Percentiles rank a stretch among this genome's conserved stretches.
Evolutionary conservation across 768 basidiomycete genomes (phyloP).

Genomic region (Mrakia gelida): DNA sequence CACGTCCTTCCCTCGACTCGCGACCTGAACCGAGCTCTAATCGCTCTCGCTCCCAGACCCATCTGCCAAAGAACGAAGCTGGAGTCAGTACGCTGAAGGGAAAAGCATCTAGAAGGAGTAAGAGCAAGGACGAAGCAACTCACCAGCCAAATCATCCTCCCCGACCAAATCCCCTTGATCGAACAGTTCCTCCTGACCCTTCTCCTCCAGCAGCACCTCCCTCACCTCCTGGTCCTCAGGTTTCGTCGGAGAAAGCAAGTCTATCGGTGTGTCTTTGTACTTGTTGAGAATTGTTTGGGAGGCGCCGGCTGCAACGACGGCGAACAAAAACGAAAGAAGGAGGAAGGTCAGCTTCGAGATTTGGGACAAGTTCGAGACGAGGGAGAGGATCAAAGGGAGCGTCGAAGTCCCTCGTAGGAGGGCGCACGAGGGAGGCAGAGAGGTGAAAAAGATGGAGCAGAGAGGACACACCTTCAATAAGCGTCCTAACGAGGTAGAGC

Average conservation of each 20-base stretch:
- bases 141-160: conserved; percentile 21
- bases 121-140: neutral
- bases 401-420: too few species aligned
- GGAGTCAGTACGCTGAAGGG: neutral
- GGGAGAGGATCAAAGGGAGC: neutral
- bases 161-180: conserved; percentile 21
- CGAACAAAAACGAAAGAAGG: neutral
- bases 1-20: too few species aligned
- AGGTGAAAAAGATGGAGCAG: too few species aligned
- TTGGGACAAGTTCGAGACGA: too few species aligned
- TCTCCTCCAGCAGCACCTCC: conserved; percentile 23
- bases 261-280: conserved; percentile 25
- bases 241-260: conserved; percentile 24
- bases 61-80: neutral
- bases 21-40: neutral
- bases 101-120: neutral
- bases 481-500: conserved; percentile 21
- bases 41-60: neutral
- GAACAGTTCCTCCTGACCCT: conserved; percentile 16
- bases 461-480: neutral
- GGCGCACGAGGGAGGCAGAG: neutral
- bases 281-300: conserved; percentile 27
- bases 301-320: conserved; percentile 28
- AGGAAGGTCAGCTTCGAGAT: neutral
- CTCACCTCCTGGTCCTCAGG: conserved; percentile 27